Percentiles rank a stretch among this genome's conserved stretches.
phyloP scores from a whole-genome alignment of 108 stramenopile genomes.

The Cyclotella kingstonii region DNA sequence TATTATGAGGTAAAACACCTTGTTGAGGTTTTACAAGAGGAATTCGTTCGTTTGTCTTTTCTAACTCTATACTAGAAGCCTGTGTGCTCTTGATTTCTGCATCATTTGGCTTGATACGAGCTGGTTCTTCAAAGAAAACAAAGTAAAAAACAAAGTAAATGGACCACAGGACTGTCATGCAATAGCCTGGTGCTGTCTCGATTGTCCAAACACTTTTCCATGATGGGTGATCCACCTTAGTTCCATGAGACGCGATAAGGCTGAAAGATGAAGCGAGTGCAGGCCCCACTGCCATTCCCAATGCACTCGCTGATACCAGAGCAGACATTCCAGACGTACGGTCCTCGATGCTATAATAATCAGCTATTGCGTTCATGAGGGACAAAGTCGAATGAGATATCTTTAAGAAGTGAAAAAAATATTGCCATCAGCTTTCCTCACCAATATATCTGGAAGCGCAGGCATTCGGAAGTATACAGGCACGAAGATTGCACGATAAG shows the following conservation, averaged over 20 bases:
- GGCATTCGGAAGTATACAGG: no score
- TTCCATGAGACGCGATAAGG: slow-evolving; percentile 28
- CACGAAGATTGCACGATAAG: no score
- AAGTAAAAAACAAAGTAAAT: slow-evolving; percentile 50
- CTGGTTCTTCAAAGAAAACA: slow-evolving; percentile 75
- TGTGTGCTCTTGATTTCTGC: neutral
- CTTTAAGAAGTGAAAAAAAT: neutral
- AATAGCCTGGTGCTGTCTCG: slow-evolving; percentile 61
- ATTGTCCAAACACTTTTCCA: slow-evolving; percentile 31
- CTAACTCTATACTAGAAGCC: neutral
- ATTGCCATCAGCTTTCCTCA: slow-evolving; percentile 1
- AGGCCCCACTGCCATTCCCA: slow-evolving; percentile 90
- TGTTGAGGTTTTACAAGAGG: neutral
- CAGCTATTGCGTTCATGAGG: slow-evolving; percentile 30
- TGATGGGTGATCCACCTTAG: slow-evolving; percentile 9
- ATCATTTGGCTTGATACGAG: slow-evolving; percentile 21
- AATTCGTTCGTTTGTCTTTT: slow-evolving; percentile 15
- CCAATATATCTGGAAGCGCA: slow-evolving; percentile 73
- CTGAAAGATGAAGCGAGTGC: slow-evolving; percentile 66
- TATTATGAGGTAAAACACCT: neutral
- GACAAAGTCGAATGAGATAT: neutral
- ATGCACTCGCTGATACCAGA: slow-evolving; percentile 80
- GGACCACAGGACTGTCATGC: slow-evolving; percentile 72
- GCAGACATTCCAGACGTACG: slow-evolving; percentile 83
- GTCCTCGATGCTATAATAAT: slow-evolving; percentile 64